Base-by-base conservation (phyloP, 768 basidiomycete genomes). In the Dacryopinax spathularia region DNA sequence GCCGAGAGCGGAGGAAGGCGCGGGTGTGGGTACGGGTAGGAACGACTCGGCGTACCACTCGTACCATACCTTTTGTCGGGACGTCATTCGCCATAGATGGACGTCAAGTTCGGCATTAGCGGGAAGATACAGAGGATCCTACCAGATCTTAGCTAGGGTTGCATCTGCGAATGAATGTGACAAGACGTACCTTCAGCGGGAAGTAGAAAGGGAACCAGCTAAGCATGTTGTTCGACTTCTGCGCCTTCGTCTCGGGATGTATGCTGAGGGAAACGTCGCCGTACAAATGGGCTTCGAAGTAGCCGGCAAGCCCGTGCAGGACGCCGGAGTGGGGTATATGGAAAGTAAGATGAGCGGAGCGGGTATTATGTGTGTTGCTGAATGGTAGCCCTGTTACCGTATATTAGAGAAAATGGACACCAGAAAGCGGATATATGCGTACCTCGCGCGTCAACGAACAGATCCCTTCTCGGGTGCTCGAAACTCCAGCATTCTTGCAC, bases 171-270 rank as follows among this genome's bases (percentile, higher is more conserved):
- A 63, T 44, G 29, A 20, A 60, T n/a, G 22, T 62, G 64, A 65
- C n/a, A 35, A 60, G 9, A 73, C 82, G 33, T 65, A 88, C 93
- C 75, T 85, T 88, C 72, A 98, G 84, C 1, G 96, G 96, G 75
- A 99, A 95, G 76, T 91, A 96, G 20, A 97, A 75, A 0, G 96
- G 96, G 76, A 99, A 99, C 96, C 96, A 99, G 71, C 94, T 97
- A 69, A 98, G 79, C 96, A 99, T 99, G 68, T 98, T 87, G 69
- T 90, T 93, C 7, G 91, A 93, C 62, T 94, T 80, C 48, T 83
- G 79, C 29, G 91, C 87, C 71, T 88, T 91, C 59, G 86, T 84
- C 61, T 89, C 82, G 0, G 96, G 96, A 71, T 98, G 95, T 39
- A 96, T 97, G 70, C 91, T 96, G 27, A 97, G 76, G 0, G 92